Percentiles rank a stretch among this genome's conserved stretches.
Conservation (phyloP, 371 early-diverging fungal genomes). For the Capillidium rhysosporum region DNA sequence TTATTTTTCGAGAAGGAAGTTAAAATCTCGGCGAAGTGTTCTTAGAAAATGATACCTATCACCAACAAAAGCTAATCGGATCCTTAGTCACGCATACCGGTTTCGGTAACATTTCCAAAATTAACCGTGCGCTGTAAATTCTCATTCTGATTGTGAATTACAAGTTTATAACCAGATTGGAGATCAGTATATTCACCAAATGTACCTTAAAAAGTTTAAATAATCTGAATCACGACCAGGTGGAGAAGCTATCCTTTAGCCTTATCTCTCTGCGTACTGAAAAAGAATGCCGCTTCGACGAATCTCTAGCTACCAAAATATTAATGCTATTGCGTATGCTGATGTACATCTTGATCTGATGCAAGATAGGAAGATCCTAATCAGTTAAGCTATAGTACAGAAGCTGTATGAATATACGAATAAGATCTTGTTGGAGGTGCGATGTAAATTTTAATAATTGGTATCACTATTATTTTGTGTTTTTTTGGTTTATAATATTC, state of each 20-base stretch:
- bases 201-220: constrained; percentile 61
- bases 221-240: constrained; percentile 35
- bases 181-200: constrained; percentile 49
- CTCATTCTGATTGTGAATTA: constrained; percentile 27
- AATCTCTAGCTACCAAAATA: constrained; percentile 35
- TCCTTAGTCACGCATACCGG: constrained; percentile 62
- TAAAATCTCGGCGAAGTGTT: constrained; percentile 22
- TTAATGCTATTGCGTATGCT: constrained; percentile 57
- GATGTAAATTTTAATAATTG: too few species aligned
- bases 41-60: constrained; percentile 33
- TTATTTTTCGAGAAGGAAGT: constrained; percentile 22
- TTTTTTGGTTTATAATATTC: too few species aligned
- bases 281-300: constrained; percentile 10
- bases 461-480: too few species aligned
- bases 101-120: constrained; percentile 40
- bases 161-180: constrained; percentile 23
- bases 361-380: constrained; percentile 58
- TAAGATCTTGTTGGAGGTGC: too few species aligned
- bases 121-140: constrained; percentile 40
- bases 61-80: constrained; percentile 56
- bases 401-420: constrained; percentile 24
- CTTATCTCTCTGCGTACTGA: constrained; percentile 42
- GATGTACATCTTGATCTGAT: constrained; percentile 42
- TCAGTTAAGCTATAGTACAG: constrained; percentile 45
- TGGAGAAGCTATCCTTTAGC: constrained; percentile 41